Percentiles rank a stretch among this genome's conserved stretches.
Conservation (phyloP, 441 rosid genomes). For the Arabidopsis hybrid region DNA sequence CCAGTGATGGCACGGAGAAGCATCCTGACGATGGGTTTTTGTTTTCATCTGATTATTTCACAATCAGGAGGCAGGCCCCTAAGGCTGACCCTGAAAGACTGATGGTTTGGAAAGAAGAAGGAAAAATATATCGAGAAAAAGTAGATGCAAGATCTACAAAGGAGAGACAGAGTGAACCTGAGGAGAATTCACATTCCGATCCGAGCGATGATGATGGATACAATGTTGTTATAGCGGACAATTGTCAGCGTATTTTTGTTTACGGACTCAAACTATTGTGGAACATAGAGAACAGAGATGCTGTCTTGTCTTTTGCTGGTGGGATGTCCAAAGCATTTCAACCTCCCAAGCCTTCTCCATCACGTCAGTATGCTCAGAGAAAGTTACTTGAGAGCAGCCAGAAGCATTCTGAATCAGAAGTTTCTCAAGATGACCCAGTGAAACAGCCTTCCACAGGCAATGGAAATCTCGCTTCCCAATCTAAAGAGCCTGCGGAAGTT, state of each 20-base stretch:
- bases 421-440: slow-evolving; percentile 42
- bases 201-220: slow-evolving; percentile 97
- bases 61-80: slow-evolving; percentile 93
- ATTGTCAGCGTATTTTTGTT: slow-evolving; percentile 91
- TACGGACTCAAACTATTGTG: slow-evolving; percentile 94
- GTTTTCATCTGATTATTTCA: slow-evolving; percentile 93
- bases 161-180: slow-evolving; percentile 83
- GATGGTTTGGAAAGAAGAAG: slow-evolving; percentile 98
- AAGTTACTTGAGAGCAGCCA: slow-evolving; percentile 77
- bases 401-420: slow-evolving; percentile 53
- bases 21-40: slow-evolving; percentile 91
- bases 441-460: slow-evolving; percentile 33
- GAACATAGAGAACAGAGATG: slow-evolving; percentile 93
- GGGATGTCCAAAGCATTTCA: slow-evolving; percentile 96
- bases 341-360: slow-evolving; percentile 94
- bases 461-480: slow-evolving; percentile 51
- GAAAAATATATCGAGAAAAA: slow-evolving; percentile 89
- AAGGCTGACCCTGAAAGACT: slow-evolving; percentile 91
- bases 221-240: slow-evolving; percentile 93
- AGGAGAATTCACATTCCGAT: slow-evolving; percentile 83
- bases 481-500: slow-evolving; percentile 55
- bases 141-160: slow-evolving; percentile 82
- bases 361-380: slow-evolving; percentile 91
- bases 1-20: slow-evolving; percentile 61
- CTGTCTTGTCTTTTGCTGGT: slow-evolving; percentile 93